Evolutionary conservation across 371 early-diverging fungal genomes (phyloP), one percentile per base, ranked within the genome.

Genomic region (Rhizopus sp.): DNA sequence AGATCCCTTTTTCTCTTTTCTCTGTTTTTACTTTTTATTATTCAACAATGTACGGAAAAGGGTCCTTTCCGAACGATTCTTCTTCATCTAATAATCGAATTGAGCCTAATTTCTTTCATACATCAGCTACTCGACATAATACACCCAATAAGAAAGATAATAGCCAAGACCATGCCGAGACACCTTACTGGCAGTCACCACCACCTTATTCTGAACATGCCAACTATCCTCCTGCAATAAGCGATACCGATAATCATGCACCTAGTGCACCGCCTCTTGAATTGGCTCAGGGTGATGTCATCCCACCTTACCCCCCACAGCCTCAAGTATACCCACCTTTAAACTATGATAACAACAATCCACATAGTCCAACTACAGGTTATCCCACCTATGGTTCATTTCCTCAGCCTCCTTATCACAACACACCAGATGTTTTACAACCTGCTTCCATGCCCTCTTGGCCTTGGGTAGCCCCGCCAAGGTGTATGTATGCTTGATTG

Each of bases 321-420:
- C 38, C 38, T 37, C 38, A 37, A 37, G 38, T 29, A 5, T 46
- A 46, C 12, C 46, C 46, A 46, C 46, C 46, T 46, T 5, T 23
- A 23, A 15, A 15, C 29, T 46, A 46, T 46, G 23, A 23, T 23
- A 23, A 23, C 2, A 46, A 37, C 38, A 7, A 37, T 13, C 38
- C 6, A 37, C 10, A 5, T 7, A 16, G 10, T 6, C 16, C 37
- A 4, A 13, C 12, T 37, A 17, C n/a, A 12, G 32, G 32, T 57
- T 57, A 50, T 57, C 38, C 46, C 1, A 29, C 15, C 37, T 51
- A 51, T 29, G 51, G 51, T 33, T 15, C 51, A 3, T 23, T 34
- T 23, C 39, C 51, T 35, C 50, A 38, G 2, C 38, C 7, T 7
- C 47, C 29, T 15, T 51, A 23, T 38, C 39, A 37, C 37, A 49